Conservation (phyloP, 2,329 filamentous ascomycete genomes). For the Lachnellula occidentalis region DNA sequence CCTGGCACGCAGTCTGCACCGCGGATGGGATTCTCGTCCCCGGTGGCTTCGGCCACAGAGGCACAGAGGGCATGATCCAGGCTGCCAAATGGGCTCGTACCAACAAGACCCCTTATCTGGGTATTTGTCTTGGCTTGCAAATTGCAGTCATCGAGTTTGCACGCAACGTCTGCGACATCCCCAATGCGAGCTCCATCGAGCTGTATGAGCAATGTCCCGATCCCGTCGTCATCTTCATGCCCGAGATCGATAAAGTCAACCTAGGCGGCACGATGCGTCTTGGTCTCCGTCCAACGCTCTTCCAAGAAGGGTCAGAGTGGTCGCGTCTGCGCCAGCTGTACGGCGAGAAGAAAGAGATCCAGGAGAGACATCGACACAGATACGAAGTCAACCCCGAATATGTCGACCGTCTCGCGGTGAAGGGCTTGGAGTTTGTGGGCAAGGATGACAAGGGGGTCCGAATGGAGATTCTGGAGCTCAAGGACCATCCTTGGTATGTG, state of each 20-base stretch:
- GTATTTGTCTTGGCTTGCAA: conserved; percentile 72
- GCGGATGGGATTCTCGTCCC: conserved; percentile 58
- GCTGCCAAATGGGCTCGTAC: conserved; percentile 83
- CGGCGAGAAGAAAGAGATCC: conserved; percentile 48
- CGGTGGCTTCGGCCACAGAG: conserved; percentile 64
- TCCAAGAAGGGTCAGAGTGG: conserved; percentile 73
- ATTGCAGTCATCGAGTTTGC: conserved; percentile 87
- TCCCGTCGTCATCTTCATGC: conserved; percentile 78
- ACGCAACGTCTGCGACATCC: conserved; percentile 64
- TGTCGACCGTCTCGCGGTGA: conserved; percentile 60
- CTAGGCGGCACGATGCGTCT: conserved; percentile 86
- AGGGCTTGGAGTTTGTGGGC: conserved; percentile 69
- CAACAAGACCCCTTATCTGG: conserved; percentile 75
- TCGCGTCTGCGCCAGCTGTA: conserved; percentile 73
- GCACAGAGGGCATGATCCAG: conserved; percentile 84
- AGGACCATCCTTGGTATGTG: conserved; percentile 79
- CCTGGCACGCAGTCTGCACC: conserved; percentile 74
- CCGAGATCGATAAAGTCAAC: conserved; percentile 71
- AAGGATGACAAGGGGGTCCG: conserved; percentile 73
- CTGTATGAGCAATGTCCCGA: conserved; percentile 29
- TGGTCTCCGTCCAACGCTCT: conserved; percentile 67
- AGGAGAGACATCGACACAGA: conserved; percentile 79
- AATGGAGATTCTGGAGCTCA: conserved; percentile 79
- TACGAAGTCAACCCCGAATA: conserved; percentile 86
- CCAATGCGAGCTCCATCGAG: conserved; percentile 33